Conservation (phyloP, 345 rosid genomes). For the Salix udensis region DNA sequence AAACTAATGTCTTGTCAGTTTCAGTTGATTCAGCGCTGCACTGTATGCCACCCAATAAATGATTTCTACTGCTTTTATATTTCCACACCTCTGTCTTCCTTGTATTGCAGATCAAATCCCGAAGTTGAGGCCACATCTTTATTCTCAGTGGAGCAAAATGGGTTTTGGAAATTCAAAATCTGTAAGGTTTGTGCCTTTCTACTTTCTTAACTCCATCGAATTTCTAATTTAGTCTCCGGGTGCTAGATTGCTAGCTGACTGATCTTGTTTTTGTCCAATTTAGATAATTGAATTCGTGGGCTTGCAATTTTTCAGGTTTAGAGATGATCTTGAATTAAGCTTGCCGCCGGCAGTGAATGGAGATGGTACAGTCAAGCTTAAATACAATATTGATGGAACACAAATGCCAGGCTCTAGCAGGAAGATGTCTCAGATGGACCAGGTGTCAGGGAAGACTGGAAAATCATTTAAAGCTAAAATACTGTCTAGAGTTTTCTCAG, state of each 20-base stretch:
- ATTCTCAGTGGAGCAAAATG: conserved; percentile 11
- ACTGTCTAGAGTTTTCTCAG: conserved; percentile 68
- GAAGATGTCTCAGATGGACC: conserved; percentile 21
- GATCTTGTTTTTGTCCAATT: neutral
- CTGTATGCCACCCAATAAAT: neutral
- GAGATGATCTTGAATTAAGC: conserved; percentile 50
- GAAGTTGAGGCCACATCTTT: neutral
- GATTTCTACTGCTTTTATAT: neutral
- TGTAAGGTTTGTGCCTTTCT: conserved; percentile 50
- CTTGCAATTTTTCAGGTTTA: conserved; percentile 38
- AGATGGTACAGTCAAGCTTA: conserved; percentile 36
- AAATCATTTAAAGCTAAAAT: conserved; percentile 66
- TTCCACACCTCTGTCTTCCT: neutral
- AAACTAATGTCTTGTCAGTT: conserved; percentile 19
- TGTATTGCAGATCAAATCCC: conserved; percentile 2
- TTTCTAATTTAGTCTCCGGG: neutral
- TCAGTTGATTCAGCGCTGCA: conserved; percentile 1
- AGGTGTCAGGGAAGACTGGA: conserved; percentile 19
- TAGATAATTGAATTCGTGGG: neutral
- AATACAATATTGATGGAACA: conserved; percentile 48
- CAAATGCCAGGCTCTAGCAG: conserved; percentile 32
- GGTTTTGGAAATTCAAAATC: conserved; percentile 55
- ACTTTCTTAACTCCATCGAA: neutral
- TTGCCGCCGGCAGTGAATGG: conserved; percentile 38
- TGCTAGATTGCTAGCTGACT: neutral